phyloP scores from a whole-genome alignment of 768 basidiomycete genomes.

The Phallus indusiatus region DNA sequence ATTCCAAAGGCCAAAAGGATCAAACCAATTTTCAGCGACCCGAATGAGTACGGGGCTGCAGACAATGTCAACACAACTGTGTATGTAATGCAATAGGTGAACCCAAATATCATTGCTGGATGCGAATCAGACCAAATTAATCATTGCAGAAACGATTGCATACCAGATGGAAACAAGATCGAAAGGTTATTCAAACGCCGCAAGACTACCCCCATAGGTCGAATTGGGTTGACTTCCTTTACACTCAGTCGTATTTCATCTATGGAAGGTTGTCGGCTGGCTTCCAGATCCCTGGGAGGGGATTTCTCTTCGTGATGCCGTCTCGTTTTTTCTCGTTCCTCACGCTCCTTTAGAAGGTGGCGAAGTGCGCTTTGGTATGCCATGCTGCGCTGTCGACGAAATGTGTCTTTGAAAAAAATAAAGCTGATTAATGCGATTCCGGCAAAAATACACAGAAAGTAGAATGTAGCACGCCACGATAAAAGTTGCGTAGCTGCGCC shows the following conservation, averaged over 20 bases:
- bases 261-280: not conserved
- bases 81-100: conserved; percentile 62
- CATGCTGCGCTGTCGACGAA: conserved; percentile 71
- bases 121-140: conserved; percentile 4
- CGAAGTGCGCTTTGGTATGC: conserved; percentile 64
- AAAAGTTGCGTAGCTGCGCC: conserved; percentile 50
- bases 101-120: conserved; percentile 61
- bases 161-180: conserved; percentile 59
- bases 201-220: conserved; percentile 50
- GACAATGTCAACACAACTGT: conserved; percentile 63
- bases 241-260: conserved; percentile 44
- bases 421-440: conserved; percentile 47
- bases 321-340: not conserved
- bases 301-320: conserved; percentile 22
- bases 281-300: not conserved
- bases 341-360: conserved; percentile 17
- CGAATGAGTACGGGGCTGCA: conserved; percentile 49
- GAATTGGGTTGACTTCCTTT: conserved; percentile 66
- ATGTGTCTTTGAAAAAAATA: conserved; percentile 71
- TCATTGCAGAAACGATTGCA: conserved; percentile 11
- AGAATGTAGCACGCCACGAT: conserved; percentile 76
- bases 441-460: conserved; percentile 64
- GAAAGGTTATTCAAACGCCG: conserved; percentile 56
- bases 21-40: conserved; percentile 62
- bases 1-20: conserved; percentile 68